Evolutionary conservation across 2,329 filamentous ascomycete species (phyloP), one percentile per base, ranked within the genome.

Genomic region (Aspergillus phoenicis): DNA sequence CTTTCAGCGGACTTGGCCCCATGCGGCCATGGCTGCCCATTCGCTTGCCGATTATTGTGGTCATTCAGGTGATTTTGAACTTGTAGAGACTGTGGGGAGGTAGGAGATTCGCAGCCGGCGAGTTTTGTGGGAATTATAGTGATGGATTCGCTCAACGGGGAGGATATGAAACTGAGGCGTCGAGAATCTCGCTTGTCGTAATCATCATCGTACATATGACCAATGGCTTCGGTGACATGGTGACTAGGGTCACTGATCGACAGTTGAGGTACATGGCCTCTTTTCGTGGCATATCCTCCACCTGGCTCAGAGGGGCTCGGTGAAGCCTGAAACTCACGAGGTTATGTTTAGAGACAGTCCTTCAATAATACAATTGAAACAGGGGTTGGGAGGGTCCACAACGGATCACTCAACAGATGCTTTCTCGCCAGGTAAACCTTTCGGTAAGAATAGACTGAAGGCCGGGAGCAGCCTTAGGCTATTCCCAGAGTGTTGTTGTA

Each of bases 201-300:
- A 67, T 88, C 86, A 72, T 91, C 89, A 71, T 90, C 91, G 78
- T 97, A 97, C 78, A 96, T 86, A 70, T 93, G 93, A 56, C 91
- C 91, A 77, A 97, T 96, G 62, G 92, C 90, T 77, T 97, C 93
- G 59, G 93, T 97, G 74, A 97, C 91, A 85, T 97, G 93, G 79
- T 97, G 92, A 79, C 85, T 92, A 63, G 93, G 90, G 78, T 97
- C 93, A 76, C 91, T 95, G 75, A 96, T 89, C 68, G 85, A 88
- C 63, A 88, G 80, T 68, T 87, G 84, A 64, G 85, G 81, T 67
- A 79, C 79, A 78, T 88, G 86, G 67, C 84, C 84, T 71, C 83
- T 81, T 64, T 83, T 80, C 68, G 79, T 77, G 68, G 83, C 77
- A 76, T 83, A 83, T 71, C 74, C 75, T 71, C 74, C 76, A 68